Evolutionary conservation across 768 basidiomycete genomes (phyloP), one percentile per base, ranked within the genome.

Genomic region (Jaapia argillacea): DNA sequence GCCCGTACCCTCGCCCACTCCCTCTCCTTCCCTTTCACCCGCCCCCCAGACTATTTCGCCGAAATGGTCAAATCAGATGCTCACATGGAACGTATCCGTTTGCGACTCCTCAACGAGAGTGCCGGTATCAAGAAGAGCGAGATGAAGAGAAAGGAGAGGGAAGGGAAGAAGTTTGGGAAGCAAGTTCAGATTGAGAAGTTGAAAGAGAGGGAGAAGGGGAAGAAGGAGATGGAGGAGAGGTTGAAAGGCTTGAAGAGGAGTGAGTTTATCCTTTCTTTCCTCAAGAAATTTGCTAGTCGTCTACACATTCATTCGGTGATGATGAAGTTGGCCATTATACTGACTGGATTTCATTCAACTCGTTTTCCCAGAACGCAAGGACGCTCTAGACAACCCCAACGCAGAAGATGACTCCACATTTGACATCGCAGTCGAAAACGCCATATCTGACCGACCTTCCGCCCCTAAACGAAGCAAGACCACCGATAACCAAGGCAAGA

Each of bases 61-160:
- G 94, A 98, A 65, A 98, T 98, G 94, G 85, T 97, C 52, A 97
- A 98, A 63, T 83, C 81, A 24, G 96, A 99, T 54, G 69, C 85
- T 5, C 96, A 99, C 64, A 99, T 99, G 96, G 91, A 96, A 59
- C 80, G 91, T 46, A 87, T 98, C 51, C 84, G 96, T 43, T 83
- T 90, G 48, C 78, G 84, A 14, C 63, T 98, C 21, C 71, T 98
- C 22, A 87, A 98, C 62, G 96, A 98, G 61, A 66, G 70, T 21
- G 86, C 90, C 1, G 72, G 74, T 1, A 91, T 98, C 52, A 92
- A 96, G 61, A 87, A 85, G 61, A 75, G 84, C 46, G 94, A 98
- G 57, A 85, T 90, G 43, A 92, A 90, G 55, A 77, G 85, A 51
- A 84, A 81, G 53, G 88, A 97, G 61, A 74, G 96, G 37, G 86